These are phyloP conservation scores for Chamaecyparis obtusa DNA, from an alignment of 75 land plant species.

Conservation along the genomic window DNA sequence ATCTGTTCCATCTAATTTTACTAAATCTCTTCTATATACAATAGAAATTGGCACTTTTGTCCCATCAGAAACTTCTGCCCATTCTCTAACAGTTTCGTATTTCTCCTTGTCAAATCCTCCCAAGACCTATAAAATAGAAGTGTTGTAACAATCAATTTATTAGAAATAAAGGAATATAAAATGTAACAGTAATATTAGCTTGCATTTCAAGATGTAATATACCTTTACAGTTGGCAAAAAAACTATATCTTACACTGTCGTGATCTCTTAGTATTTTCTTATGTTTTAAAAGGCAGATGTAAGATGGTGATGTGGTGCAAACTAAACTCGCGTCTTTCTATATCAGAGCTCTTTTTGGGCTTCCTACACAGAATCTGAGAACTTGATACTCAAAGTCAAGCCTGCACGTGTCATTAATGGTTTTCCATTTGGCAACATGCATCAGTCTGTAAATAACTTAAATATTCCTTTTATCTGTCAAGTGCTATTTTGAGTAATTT, in stretches of 20 bases:
- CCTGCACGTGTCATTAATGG: background rate
- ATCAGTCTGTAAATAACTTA: background rate
- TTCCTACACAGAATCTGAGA: background rate
- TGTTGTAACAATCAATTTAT: background rate
- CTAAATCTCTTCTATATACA: constrained; percentile 78
- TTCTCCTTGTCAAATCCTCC: constrained; percentile 82
- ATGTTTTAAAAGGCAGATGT: background rate
- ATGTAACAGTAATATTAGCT: background rate
- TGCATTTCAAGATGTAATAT: background rate
- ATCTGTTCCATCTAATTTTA: constrained; percentile 93
- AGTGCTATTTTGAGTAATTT: background rate
- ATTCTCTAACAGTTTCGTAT: constrained; percentile 78
- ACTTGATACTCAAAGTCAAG: background rate
- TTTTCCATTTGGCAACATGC: background rate
- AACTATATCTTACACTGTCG: background rate
- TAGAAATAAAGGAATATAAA: background rate
- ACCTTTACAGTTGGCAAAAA: background rate
- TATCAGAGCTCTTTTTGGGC: background rate
- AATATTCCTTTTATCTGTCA: background rate
- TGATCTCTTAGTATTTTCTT: background rate
- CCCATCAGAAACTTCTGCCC: constrained; percentile 90
- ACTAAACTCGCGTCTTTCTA: background rate
- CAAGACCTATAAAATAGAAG: constrained; percentile 57
- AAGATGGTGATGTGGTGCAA: background rate
- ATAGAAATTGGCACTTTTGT: constrained; percentile 79